These are phyloP conservation scores for Iris pallida DNA, from an alignment of 116 monocot species.

Conservation along the genomic window DNA sequence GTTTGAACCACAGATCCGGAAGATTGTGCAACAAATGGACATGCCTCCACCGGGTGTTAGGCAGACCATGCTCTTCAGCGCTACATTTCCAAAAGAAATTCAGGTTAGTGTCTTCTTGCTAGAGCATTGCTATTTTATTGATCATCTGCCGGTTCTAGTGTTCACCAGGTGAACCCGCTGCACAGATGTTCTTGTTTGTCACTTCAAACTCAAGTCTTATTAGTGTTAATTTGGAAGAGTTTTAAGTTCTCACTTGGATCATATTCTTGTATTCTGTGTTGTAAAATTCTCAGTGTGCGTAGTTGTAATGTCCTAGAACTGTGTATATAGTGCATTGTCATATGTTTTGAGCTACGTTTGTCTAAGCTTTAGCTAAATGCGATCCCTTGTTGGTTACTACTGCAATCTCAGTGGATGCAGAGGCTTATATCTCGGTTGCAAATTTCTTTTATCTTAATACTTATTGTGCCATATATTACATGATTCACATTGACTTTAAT, in stretches of 20 bases:
- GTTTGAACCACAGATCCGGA: constrained; percentile 40
- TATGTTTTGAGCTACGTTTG: no score
- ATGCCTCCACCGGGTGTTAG: constrained; percentile 35
- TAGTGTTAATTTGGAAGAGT: background rate
- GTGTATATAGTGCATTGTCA: no score
- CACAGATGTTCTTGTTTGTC: background rate
- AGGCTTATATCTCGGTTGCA: no score
- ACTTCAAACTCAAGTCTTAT: background rate
- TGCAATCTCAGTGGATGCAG: no score
- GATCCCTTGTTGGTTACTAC: no score
- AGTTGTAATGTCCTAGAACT: no score
- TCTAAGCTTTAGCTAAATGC: no score
- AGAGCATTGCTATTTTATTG: no score
- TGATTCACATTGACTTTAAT: no score
- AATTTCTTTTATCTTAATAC: no score
- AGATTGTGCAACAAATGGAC: constrained; percentile 38
- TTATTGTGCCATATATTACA: no score
- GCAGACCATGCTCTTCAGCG: constrained; percentile 44
- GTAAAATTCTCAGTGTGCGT: no score
- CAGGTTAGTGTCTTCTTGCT: constrained; percentile 16
- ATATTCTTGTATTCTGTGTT: background rate
- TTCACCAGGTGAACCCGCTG: background rate
- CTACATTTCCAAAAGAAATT: constrained; percentile 36
- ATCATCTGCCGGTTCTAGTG: background rate
- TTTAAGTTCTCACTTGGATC: background rate